Conservation (phyloP, 202 grass and related monocot genomes). For the Panicum hallii region DNA sequence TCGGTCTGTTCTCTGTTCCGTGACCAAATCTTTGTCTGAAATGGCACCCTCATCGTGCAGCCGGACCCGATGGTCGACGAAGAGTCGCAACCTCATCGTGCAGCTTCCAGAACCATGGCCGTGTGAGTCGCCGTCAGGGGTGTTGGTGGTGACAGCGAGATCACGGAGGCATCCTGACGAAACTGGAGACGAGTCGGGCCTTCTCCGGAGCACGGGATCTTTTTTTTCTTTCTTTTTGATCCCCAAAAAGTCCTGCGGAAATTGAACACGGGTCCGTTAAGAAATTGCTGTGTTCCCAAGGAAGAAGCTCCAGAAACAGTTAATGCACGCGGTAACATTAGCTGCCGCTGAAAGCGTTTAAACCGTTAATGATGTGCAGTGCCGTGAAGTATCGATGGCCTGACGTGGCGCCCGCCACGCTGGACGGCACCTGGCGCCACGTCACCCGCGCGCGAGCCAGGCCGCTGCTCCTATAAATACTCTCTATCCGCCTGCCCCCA, state of each 20-base stretch:
- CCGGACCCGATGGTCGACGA: no score
- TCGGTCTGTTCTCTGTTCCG: not conserved
- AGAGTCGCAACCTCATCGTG: not conserved
- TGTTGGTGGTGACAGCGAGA: conserved; percentile 33
- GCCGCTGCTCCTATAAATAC: conserved; percentile 44
- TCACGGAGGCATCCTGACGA: conserved; percentile 12
- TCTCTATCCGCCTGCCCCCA: not conserved
- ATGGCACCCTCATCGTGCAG: not conserved
- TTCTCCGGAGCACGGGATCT: not conserved
- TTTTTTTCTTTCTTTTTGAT: not conserved
- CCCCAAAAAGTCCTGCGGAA: not conserved
- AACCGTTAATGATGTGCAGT: no score
- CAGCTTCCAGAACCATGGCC: not conserved
- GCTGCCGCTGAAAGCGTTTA: not conserved
- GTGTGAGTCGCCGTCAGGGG: not conserved
- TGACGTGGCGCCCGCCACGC: conserved; percentile 5
- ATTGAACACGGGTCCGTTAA: not conserved
- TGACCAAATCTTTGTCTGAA: not conserved
- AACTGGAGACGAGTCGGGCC: not conserved
- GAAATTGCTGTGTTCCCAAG: not conserved
- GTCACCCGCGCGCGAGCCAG: not conserved
- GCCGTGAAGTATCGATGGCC: not conserved
- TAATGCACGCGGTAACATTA: not conserved
- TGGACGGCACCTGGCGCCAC: not conserved
- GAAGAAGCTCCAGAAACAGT: not conserved